These are phyloP conservation scores for Aspergillus cejpii DNA, from an alignment of 2,329 filamentous ascomycete genomes.

Conservation along the genomic window DNA sequence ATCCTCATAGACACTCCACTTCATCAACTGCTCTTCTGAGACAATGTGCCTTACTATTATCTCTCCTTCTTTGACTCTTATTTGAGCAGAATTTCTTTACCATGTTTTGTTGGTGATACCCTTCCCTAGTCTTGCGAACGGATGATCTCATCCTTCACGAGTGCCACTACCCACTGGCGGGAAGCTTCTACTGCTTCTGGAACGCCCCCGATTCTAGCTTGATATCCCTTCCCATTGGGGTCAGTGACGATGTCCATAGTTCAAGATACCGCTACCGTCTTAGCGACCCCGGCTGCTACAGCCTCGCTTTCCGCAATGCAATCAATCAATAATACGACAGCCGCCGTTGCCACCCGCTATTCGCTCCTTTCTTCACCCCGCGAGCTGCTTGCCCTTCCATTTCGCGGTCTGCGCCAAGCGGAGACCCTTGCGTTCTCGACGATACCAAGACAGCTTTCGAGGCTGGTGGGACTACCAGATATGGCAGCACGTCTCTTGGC, in stretches of 20 bases:
- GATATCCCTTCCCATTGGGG: not conserved
- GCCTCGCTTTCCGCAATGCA: conserved; percentile 14
- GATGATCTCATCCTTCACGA: conserved; percentile 4
- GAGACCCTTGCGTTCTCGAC: conserved; percentile 33
- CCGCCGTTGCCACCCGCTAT: conserved; percentile 14
- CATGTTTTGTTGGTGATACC: not conserved
- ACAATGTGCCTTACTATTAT: not conserved
- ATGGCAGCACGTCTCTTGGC: conserved; percentile 23
- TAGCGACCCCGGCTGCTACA: conserved; percentile 17
- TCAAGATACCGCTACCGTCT: conserved; percentile 14
- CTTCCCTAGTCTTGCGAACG: conserved; percentile 2
- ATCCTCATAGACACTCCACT: not conserved
- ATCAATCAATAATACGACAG: conserved; percentile 19
- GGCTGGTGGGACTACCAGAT: conserved; percentile 24
- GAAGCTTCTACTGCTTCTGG: not conserved
- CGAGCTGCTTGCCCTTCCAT: conserved; percentile 31
- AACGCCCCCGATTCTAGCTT: not conserved
- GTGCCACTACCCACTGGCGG: conserved; percentile 3
- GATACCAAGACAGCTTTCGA: conserved; percentile 30
- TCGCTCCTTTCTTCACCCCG: conserved; percentile 25
- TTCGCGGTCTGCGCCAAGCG: conserved; percentile 33
- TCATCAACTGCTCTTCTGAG: not conserved
- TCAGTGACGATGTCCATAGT: conserved; percentile 20
- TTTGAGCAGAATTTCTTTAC: not conserved
- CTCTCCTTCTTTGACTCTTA: conserved; percentile 2